Evolutionary conservation across 208 protist genomes (phyloP).

Genomic region (Leishmania martiniquensis): DNA sequence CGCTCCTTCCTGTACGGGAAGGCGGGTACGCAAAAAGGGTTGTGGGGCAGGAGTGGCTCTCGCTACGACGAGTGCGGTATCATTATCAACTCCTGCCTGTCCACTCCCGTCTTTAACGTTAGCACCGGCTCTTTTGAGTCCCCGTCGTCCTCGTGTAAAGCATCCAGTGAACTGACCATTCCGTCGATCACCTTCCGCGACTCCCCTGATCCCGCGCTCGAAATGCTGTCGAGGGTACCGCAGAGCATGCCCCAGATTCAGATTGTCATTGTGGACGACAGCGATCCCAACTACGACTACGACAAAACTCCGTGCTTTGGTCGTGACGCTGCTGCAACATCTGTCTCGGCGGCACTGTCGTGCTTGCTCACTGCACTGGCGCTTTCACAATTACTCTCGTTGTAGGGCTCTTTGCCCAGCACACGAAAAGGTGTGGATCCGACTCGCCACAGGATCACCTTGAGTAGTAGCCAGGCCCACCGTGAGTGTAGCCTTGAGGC

Average conservation of each 20-base stretch:
- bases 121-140: constrained; percentile 14
- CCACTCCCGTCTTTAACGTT: constrained; percentile 44
- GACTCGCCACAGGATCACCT: background rate
- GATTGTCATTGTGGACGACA: constrained; percentile 53
- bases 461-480: background rate
- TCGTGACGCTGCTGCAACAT: background rate
- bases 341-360: background rate
- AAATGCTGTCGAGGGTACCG: constrained; percentile 31
- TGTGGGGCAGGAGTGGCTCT: constrained; percentile 40
- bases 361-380: constrained; percentile 1
- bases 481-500: no score
- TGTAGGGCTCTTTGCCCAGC: background rate
- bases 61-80: constrained; percentile 50
- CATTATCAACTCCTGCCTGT: constrained; percentile 33
- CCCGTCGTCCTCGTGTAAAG: constrained; percentile 19
- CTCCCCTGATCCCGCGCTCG: constrained; percentile 28
- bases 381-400: background rate
- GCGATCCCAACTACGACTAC: constrained; percentile 36
- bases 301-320: constrained; percentile 52
- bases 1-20: constrained; percentile 55
- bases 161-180: constrained; percentile 37
- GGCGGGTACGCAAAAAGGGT: constrained; percentile 15
- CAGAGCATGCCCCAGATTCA: constrained; percentile 53
- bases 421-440: background rate
- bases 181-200: constrained; percentile 37